These are phyloP conservation scores for Chamaecrista fasciculata DNA, from an alignment of 306 rosid genomes.

Conservation along the genomic window DNA sequence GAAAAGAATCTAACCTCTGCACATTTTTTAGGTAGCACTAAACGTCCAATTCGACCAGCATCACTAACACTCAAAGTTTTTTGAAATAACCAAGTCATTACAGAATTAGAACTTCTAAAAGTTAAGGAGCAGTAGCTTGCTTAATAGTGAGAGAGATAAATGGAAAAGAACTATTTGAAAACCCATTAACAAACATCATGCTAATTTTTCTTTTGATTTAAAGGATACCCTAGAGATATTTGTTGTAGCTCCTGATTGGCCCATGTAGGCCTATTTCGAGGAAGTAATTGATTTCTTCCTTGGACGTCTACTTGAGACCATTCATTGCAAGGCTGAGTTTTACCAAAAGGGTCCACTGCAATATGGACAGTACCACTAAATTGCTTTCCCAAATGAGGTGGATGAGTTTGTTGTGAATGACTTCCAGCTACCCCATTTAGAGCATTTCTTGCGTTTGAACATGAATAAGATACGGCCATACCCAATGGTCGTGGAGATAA, in stretches of 20 bases:
- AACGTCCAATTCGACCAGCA: slow-evolving; percentile 97
- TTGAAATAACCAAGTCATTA: slow-evolving; percentile 91
- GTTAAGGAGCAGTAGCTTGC: slow-evolving; percentile 55
- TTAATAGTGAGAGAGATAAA: slow-evolving; percentile 14
- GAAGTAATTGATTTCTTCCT: slow-evolving; percentile 82
- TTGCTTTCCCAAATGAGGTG: slow-evolving; percentile 59
- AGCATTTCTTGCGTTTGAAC: slow-evolving; percentile 70
- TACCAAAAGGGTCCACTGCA: slow-evolving; percentile 67
- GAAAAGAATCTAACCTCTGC: slow-evolving; percentile 78
- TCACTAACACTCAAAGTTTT: slow-evolving; percentile 96
- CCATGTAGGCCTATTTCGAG: slow-evolving; percentile 97
- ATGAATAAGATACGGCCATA: slow-evolving; percentile 54
- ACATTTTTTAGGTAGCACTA: slow-evolving; percentile 98
- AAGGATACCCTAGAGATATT: slow-evolving; percentile 95
- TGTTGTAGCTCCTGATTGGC: slow-evolving; percentile 91
- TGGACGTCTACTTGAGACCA: slow-evolving; percentile 80
- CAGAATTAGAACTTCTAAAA: slow-evolving; percentile 66
- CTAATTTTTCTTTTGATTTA: slow-evolving; percentile 5
- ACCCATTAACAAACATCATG: slow-evolving; percentile 24
- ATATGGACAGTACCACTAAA: slow-evolving; percentile 48
- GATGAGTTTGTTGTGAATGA: slow-evolving; percentile 60
- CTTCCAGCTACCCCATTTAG: slow-evolving; percentile 62
- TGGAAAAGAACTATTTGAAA: slow-evolving; percentile 27
- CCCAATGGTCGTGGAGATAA: slow-evolving; percentile 70
- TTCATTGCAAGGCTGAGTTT: slow-evolving; percentile 76